phyloP scores from a whole-genome alignment of 345 rosid species.

The Lumnitzera littorea region DNA sequence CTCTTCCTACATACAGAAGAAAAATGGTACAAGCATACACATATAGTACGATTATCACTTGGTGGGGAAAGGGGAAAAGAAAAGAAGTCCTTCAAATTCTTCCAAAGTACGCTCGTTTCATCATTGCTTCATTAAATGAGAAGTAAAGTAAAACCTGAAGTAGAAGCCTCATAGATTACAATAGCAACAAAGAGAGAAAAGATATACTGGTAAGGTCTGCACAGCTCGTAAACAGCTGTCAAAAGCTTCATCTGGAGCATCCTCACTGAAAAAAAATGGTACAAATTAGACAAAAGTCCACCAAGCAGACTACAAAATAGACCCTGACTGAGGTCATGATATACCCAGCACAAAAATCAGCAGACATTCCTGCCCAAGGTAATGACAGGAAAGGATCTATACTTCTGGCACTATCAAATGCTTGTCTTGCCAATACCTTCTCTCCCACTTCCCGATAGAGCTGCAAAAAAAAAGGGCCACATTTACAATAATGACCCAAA shows the following conservation, averaged over 20 bases:
- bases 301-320: constrained; percentile 3
- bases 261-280: constrained; percentile 41
- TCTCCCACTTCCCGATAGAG: constrained; percentile 60
- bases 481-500: too few species aligned
- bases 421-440: constrained; percentile 67
- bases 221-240: constrained; percentile 92
- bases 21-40: too few species aligned
- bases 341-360: constrained; percentile 63
- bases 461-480: constrained; percentile 28
- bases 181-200: constrained; percentile 5
- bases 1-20: too few species aligned
- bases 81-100: too few species aligned
- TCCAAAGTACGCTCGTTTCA: too few species aligned
- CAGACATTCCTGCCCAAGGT: constrained; percentile 99
- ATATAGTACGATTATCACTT: too few species aligned
- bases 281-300: constrained; percentile 7
- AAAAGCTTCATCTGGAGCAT: constrained; percentile 62
- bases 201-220: constrained; percentile 73
- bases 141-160: too few species aligned
- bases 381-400: constrained; percentile 91
- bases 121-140: too few species aligned
- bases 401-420: constrained; percentile 94
- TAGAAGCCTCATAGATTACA: background rate
- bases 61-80: too few species aligned
- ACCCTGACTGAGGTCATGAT: constrained; percentile 8